Evolutionary conservation across 805 yeast species (phyloP).

Genomic region (Zygotorulaspora sp.): DNA sequence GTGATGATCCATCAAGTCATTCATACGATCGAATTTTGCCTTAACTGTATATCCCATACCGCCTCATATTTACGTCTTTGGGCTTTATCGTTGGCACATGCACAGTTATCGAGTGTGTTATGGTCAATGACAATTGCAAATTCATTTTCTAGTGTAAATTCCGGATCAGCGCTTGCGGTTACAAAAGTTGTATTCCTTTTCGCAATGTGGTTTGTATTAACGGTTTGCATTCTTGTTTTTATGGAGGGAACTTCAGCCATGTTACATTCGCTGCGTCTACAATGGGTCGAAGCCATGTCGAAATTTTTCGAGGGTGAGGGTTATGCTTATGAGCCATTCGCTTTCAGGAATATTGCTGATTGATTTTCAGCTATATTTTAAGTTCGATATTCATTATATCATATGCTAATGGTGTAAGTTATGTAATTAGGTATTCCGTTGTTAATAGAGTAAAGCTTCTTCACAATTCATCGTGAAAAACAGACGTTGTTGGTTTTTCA

Average conservation of each 20-base stretch:
- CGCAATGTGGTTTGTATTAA: constrained; percentile 91
- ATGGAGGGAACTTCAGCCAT: constrained; percentile 99
- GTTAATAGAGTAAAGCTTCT: constrained; percentile 1
- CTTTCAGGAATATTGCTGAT: constrained; percentile 41
- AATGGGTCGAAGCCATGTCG: constrained; percentile 99
- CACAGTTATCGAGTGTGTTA: constrained; percentile 88
- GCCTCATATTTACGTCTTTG: constrained; percentile 94
- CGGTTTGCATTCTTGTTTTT: constrained; percentile 83
- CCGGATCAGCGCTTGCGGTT: constrained; percentile 59
- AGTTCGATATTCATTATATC: too few relatives aligned
- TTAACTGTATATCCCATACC: constrained; percentile 97
- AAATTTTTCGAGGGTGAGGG: constrained; percentile 98
- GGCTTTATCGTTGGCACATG: constrained; percentile 97
- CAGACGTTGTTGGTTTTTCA: not conserved
- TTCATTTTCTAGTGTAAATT: constrained; percentile 53
- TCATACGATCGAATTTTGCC: constrained; percentile 95
- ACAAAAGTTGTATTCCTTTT: constrained; percentile 72
- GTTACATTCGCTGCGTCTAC: constrained; percentile 96
- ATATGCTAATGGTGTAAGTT: constrained; percentile 4
- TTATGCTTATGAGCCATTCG: constrained; percentile 81
- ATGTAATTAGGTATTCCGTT: not conserved
- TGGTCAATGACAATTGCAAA: constrained; percentile 93
- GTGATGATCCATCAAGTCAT: constrained; percentile 95
- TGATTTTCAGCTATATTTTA: too few relatives aligned
- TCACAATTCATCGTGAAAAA: constrained; percentile 23